Percentiles rank a stretch among this genome's conserved stretches.
Evolutionary conservation across 208 protist species (phyloP).

Genomic region (Wallacemonas sp.): DNA sequence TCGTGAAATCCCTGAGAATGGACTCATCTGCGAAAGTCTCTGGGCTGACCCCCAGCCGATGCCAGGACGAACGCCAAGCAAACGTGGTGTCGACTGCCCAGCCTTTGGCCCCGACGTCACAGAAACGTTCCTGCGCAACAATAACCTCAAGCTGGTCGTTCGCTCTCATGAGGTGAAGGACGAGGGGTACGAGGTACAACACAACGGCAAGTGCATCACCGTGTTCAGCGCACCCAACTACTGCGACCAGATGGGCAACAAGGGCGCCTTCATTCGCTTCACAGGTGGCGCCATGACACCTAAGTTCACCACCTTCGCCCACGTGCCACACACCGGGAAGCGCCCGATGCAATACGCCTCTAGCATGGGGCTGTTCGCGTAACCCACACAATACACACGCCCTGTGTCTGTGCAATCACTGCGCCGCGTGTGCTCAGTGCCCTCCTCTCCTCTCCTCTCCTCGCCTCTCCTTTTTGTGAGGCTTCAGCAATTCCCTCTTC

Average conservation of each 20-base stretch:
- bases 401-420: too few relatives aligned
- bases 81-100: constrained; percentile 95
- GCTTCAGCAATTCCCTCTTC: too few relatives aligned
- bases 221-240: constrained; percentile 99
- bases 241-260: constrained; percentile 96
- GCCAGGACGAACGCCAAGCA: constrained; percentile 90
- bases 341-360: constrained; percentile 81
- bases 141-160: constrained; percentile 94
- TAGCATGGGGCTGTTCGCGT: constrained; percentile 53
- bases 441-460: too few relatives aligned
- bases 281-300: constrained; percentile 78
- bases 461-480: too few relatives aligned
- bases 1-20: constrained; percentile 93
- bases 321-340: constrained; percentile 80
- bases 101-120: constrained; percentile 98
- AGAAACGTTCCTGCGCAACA: constrained; percentile 92
- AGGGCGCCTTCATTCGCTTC: constrained; percentile 89
- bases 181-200: constrained; percentile 95
- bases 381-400: background rate
- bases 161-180: constrained; percentile 98
- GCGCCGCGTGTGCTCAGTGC: too few relatives aligned
- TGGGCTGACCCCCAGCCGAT: constrained; percentile 96
- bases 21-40: constrained; percentile 96
- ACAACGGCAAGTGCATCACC: constrained; percentile 92
- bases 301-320: constrained; percentile 70